Evolutionary conservation across 257 asterid genomes (phyloP).

Genomic region (Jacaranda copaia): DNA sequence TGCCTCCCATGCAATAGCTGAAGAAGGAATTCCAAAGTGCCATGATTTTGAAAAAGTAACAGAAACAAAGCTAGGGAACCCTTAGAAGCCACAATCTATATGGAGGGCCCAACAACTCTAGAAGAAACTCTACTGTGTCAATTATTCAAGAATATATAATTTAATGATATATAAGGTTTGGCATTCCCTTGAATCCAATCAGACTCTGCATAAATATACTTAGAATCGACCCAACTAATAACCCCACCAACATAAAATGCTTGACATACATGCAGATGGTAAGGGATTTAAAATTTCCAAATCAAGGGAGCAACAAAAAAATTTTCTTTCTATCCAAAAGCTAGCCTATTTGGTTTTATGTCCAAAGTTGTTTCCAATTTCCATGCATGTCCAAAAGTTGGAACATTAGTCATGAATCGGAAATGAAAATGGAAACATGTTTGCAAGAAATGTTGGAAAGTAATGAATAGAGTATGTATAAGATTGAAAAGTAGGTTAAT

Average conservation of each 20-base stretch:
- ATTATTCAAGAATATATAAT: background rate
- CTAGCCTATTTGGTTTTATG: too few relatives aligned
- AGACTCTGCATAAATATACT: background rate
- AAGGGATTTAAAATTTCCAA: background rate
- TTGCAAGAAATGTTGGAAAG: too few relatives aligned
- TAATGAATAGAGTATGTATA: too few relatives aligned
- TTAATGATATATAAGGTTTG: background rate
- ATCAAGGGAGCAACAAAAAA: background rate
- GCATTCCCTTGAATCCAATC: conserved; percentile 2
- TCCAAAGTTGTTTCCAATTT: too few relatives aligned
- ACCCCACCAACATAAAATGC: background rate
- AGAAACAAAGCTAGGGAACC: conserved; percentile 11
- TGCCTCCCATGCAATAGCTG: conserved; percentile 4
- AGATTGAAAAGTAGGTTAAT: too few relatives aligned
- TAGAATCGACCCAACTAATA: background rate
- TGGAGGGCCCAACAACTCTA: conserved; percentile 20
- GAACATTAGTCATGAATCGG: too few relatives aligned
- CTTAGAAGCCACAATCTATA: conserved; percentile 17
- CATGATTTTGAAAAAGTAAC: conserved; percentile 14
- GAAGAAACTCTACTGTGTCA: background rate
- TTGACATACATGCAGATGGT: conserved; percentile 20
- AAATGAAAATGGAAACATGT: too few relatives aligned
- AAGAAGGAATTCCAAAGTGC: background rate
- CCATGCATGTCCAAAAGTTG: too few relatives aligned
- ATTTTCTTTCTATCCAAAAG: background rate